phyloP scores from a whole-genome alignment of 768 basidiomycete species.

The Erythrobasidium yunnanense region DNA sequence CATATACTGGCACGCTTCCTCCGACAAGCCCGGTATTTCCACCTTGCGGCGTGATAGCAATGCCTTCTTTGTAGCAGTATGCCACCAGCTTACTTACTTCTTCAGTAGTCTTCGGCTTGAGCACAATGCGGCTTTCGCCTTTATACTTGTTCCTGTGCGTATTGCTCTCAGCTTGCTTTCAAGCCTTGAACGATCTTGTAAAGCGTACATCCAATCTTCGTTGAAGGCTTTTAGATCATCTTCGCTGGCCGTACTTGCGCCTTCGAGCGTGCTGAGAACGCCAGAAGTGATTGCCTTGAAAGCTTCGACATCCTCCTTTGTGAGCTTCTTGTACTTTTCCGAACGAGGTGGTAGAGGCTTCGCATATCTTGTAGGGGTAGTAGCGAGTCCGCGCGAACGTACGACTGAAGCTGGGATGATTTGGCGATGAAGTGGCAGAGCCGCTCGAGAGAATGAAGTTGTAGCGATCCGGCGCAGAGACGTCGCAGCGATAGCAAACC shows the following conservation, averaged over 20 bases:
- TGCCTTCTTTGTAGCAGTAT: slow-evolving; percentile 67
- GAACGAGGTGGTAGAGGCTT: slow-evolving; percentile 10
- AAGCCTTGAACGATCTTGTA: not conserved
- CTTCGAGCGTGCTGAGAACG: slow-evolving; percentile 19
- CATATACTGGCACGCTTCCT: slow-evolving; percentile 74
- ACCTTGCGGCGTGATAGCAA: slow-evolving; percentile 92
- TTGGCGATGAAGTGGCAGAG: not conserved
- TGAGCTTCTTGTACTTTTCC: slow-evolving; percentile 25
- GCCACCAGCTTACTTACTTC: slow-evolving; percentile 81
- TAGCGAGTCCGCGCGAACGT: not conserved
- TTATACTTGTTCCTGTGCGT: slow-evolving; percentile 89
- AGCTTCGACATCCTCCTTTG: slow-evolving; percentile 21
- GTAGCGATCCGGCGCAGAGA: too few relatives aligned
- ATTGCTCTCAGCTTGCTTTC: not conserved
- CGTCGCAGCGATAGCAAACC: too few relatives aligned
- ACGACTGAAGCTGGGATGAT: not conserved
- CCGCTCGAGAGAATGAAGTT: too few relatives aligned
- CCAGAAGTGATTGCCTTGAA: slow-evolving; percentile 23
- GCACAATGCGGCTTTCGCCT: slow-evolving; percentile 69
- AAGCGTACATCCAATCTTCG: slow-evolving; percentile 26
- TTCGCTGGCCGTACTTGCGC: slow-evolving; percentile 8
- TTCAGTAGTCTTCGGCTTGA: slow-evolving; percentile 75
- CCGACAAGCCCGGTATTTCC: slow-evolving; percentile 96
- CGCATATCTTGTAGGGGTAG: slow-evolving; percentile 1
- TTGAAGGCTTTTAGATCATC: slow-evolving; percentile 20